A percentile compares a stretch with the other conserved stretches of the same genome.
Conservation (phyloP, 1,284 basidiomycete genomes). For the Cutaneotrichosporon mucoides region DNA sequence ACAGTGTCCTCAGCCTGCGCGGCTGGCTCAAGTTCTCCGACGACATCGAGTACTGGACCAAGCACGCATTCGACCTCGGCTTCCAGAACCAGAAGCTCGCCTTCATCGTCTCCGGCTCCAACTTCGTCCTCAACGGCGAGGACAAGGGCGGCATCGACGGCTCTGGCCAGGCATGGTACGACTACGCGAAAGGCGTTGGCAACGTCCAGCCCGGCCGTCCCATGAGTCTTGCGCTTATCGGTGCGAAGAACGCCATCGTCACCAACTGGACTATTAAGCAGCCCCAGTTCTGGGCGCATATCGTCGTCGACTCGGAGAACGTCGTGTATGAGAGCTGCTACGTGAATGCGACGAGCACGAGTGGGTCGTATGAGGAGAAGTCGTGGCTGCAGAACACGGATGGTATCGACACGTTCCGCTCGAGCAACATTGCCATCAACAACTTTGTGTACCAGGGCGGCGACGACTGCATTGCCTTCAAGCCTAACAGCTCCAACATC, state of each 20-base stretch:
- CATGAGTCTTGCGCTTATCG: constrained; percentile 58
- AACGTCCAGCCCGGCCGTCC: constrained; percentile 51
- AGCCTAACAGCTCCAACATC: constrained; percentile 61
- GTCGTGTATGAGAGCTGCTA: constrained; percentile 52
- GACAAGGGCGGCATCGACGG: constrained; percentile 61
- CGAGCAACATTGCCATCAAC: constrained; percentile 54
- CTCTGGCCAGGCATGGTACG: constrained; percentile 59
- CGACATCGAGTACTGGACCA: constrained; percentile 61
- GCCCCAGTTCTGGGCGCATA: constrained; percentile 65
- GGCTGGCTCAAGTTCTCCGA: constrained; percentile 59
- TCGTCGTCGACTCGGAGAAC: constrained; percentile 56
- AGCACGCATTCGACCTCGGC: constrained; percentile 56
- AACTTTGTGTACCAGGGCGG: constrained; percentile 48
- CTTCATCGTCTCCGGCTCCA: constrained; percentile 60
- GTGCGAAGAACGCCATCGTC: constrained; percentile 54
- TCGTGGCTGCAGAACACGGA: constrained; percentile 59
- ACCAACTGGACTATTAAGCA: constrained; percentile 57
- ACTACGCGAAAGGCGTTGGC: constrained; percentile 51
- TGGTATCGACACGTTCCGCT: constrained; percentile 56
- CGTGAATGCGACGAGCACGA: constrained; percentile 60
- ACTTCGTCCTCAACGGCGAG: constrained; percentile 61
- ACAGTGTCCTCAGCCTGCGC: constrained; percentile 56
- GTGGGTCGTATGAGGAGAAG: constrained; percentile 13
- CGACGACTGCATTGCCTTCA: constrained; percentile 65
- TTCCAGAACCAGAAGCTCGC: constrained; percentile 60